Evolutionary conservation across 2,329 filamentous ascomycete genomes (phyloP).

Genomic region (Sporothrix phasma): DNA sequence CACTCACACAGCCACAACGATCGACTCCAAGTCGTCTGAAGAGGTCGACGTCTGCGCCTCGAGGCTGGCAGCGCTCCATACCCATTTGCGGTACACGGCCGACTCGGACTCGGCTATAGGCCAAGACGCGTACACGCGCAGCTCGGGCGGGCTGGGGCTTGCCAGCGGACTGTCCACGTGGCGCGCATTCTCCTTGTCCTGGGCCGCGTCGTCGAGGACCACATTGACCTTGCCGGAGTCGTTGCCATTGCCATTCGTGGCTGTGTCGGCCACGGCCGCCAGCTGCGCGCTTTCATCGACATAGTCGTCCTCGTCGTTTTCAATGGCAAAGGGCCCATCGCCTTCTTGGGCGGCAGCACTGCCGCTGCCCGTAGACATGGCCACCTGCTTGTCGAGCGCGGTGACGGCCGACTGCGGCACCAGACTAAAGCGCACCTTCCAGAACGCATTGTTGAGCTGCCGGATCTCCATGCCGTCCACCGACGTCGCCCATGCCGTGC

Average conservation of each 20-base stretch:
- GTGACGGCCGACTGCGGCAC: constrained; percentile 1
- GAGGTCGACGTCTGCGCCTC: neutral
- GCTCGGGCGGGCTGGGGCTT: constrained; percentile 9
- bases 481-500: constrained; percentile 22
- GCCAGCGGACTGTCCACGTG: constrained; percentile 26
- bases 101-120: neutral
- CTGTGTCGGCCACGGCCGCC: neutral
- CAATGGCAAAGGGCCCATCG: neutral
- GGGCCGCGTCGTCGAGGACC: constrained; percentile 28
- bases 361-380: neutral
- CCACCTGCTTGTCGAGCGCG: constrained; percentile 5
- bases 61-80: constrained; percentile 9
- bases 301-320: neutral
- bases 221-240: constrained; percentile 25
- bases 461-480: constrained; percentile 15
- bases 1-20: constrained; percentile 15
- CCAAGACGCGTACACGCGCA: constrained; percentile 19
- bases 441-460: constrained; percentile 20
- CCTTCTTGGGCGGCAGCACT: neutral
- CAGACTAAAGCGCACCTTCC: constrained; percentile 28
- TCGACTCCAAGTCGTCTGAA: neutral
- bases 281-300: neutral
- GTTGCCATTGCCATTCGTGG: neutral
- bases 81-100: constrained; percentile 13
- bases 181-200: constrained; percentile 32